Percentiles rank a stretch among this genome's conserved stretches.
phyloP scores from a whole-genome alignment of 1,284 basidiomycete species.

The Ustilago vetiveriae region DNA sequence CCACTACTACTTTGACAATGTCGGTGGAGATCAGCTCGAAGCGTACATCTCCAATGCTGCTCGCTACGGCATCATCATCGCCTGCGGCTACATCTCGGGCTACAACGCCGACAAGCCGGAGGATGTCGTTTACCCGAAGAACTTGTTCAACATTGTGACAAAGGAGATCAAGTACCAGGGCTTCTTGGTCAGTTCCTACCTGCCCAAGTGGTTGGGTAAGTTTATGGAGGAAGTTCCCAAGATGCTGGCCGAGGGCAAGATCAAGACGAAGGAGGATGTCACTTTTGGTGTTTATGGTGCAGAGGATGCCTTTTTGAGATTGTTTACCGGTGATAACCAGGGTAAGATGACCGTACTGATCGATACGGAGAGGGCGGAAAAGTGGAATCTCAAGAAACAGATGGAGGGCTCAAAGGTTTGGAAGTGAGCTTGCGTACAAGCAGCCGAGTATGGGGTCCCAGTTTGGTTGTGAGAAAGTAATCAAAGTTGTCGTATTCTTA shows the following conservation, averaged over 20 bases:
- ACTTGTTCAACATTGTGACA: constrained; percentile 48
- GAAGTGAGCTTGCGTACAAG: constrained; percentile 13
- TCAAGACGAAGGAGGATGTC: constrained; percentile 45
- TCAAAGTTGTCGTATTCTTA: too few relatives aligned
- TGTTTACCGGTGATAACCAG: constrained; percentile 48
- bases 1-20: constrained; percentile 56
- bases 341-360: constrained; percentile 48
- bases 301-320: constrained; percentile 42
- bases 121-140: constrained; percentile 45
- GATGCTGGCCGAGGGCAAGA: constrained; percentile 45
- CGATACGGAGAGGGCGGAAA: constrained; percentile 43
- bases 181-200: constrained; percentile 35
- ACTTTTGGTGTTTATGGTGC: constrained; percentile 45
- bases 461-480: neutral
- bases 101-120: constrained; percentile 50
- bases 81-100: constrained; percentile 49
- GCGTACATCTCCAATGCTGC: constrained; percentile 45
- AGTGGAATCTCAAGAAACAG: constrained; percentile 37
- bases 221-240: constrained; percentile 41
- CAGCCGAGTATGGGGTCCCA: neutral
- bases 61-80: constrained; percentile 48
- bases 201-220: constrained; percentile 36
- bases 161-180: constrained; percentile 49
- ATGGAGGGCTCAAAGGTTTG: constrained; percentile 34
- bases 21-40: constrained; percentile 54